Percentiles rank a stretch among this genome's conserved stretches.
These are phyloP conservation scores for Stephania cephalantha DNA, from an alignment of 164 flowering plant genomes.

Conservation along the genomic window DNA sequence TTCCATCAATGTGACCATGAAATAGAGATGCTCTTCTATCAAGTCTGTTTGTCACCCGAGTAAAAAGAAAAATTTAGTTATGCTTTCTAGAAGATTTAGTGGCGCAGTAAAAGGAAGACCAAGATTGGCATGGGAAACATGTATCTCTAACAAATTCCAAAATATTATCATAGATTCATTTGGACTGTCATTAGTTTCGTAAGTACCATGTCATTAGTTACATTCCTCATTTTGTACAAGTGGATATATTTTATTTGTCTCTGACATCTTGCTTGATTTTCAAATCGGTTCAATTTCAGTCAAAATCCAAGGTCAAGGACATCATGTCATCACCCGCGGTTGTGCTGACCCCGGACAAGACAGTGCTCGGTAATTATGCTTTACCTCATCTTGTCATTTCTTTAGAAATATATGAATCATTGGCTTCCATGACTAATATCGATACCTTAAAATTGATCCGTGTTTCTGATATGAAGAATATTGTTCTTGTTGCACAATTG, in stretches of 20 bases:
- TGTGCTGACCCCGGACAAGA: conserved; percentile 21
- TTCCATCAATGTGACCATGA: neutral
- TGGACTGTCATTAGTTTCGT: neutral
- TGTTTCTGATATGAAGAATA: neutral
- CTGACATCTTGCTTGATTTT: neutral
- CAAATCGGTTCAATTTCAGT: conserved; percentile 12
- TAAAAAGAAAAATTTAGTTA: neutral
- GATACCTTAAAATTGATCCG: neutral
- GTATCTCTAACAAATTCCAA: neutral
- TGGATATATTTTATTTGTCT: neutral
- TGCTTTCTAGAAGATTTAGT: neutral
- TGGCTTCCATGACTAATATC: neutral
- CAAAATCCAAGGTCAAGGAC: conserved; percentile 25
- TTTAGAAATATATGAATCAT: neutral
- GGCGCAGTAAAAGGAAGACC: neutral
- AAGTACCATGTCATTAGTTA: neutral
- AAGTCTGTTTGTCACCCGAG: neutral
- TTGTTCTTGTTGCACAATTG: conserved; percentile 4
- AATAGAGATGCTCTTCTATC: neutral
- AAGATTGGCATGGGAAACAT: neutral
- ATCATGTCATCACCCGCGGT: conserved; percentile 28
- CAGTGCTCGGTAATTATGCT: conserved; percentile 19
- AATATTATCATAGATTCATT: too few species aligned
- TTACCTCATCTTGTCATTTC: neutral
- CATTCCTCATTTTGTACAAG: neutral